Evolutionary conservation across 2,329 filamentous ascomycete genomes (phyloP).

Genomic region (Exophiala xenobiotica): DNA sequence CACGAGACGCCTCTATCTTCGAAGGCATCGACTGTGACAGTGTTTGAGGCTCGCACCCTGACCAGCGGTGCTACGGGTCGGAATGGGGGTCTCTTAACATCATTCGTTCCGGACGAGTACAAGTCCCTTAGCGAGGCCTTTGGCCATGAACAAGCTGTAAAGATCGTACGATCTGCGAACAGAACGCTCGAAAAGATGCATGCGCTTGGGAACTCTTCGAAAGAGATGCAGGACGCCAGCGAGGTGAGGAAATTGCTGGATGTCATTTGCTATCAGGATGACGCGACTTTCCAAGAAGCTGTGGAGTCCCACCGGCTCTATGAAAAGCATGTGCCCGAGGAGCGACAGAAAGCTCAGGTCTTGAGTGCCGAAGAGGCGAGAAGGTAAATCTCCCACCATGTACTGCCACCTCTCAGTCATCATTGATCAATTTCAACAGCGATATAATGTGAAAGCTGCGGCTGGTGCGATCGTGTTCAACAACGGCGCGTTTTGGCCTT

Average conservation of each 20-base stretch:
- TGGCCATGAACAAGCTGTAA: constrained; percentile 13
- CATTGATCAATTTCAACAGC: constrained; percentile 9
- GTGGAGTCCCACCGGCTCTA: constrained; percentile 9
- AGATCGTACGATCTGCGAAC: constrained; percentile 12
- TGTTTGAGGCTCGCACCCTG: constrained; percentile 38
- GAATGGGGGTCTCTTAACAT: constrained; percentile 37
- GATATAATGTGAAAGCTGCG: constrained; percentile 23
- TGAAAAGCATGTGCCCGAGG: constrained; percentile 14
- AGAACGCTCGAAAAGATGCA: constrained; percentile 17
- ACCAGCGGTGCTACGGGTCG: constrained; percentile 38
- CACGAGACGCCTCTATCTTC: background rate
- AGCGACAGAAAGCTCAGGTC: background rate
- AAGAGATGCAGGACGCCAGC: constrained; percentile 8
- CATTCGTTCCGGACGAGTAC: constrained; percentile 4
- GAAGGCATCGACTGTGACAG: constrained; percentile 23
- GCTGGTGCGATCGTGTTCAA: constrained; percentile 27
- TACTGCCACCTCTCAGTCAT: too few relatives aligned
- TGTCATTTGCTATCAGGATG: constrained; percentile 12
- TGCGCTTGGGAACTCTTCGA: constrained; percentile 12
- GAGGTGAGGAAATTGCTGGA: constrained; percentile 12
- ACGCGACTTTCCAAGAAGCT: constrained; percentile 8
- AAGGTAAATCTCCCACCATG: constrained; percentile 8
- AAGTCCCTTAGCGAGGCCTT: constrained; percentile 3
- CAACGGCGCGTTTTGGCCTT: constrained; percentile 39
- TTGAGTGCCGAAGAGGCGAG: constrained; percentile 15